A percentile compares a stretch with the other conserved stretches of the same genome.
phyloP scores from a whole-genome alignment of 169 alveolate genomes.

The Cryptosporidium sp. region DNA sequence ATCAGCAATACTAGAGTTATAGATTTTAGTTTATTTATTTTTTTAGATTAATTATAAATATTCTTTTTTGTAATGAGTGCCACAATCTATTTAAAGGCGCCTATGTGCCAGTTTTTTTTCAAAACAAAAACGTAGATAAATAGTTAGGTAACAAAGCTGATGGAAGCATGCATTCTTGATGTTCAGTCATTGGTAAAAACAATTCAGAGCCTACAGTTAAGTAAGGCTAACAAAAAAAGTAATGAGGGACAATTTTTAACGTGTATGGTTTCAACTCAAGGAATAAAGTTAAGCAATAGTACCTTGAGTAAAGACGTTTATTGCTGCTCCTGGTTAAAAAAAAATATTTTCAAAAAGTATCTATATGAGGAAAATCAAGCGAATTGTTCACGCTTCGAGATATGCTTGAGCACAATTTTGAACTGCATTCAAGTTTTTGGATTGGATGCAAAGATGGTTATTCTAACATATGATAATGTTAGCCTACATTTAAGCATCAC shows the following conservation, averaged over 20 bases:
- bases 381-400: background rate
- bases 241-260: slow-evolving; percentile 63
- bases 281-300: slow-evolving; percentile 55
- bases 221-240: slow-evolving; percentile 33
- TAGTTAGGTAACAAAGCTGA: background rate
- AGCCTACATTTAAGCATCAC: slow-evolving; percentile 60
- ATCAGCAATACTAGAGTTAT: background rate
- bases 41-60: background rate
- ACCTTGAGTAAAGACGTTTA: slow-evolving; percentile 63
- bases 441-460: slow-evolving; percentile 52
- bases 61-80: too few relatives aligned
- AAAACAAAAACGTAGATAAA: background rate
- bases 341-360: slow-evolving; percentile 22
- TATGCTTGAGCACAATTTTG: slow-evolving; percentile 12
- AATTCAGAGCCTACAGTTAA: slow-evolving; percentile 63
- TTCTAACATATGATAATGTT: slow-evolving; percentile 45
- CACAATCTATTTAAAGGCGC: background rate
- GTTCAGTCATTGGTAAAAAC: slow-evolving; percentile 43
- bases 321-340: slow-evolving; percentile 64
- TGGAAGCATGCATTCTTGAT: slow-evolving; percentile 69
- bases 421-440: slow-evolving; percentile 74
- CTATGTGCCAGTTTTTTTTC: background rate
- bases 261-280: slow-evolving; percentile 33
- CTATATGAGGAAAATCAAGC: background rate
- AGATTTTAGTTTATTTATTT: too few relatives aligned